These are phyloP conservation scores for Cicer judaicum DNA, from an alignment of 306 rosid species.

Conservation along the genomic window DNA sequence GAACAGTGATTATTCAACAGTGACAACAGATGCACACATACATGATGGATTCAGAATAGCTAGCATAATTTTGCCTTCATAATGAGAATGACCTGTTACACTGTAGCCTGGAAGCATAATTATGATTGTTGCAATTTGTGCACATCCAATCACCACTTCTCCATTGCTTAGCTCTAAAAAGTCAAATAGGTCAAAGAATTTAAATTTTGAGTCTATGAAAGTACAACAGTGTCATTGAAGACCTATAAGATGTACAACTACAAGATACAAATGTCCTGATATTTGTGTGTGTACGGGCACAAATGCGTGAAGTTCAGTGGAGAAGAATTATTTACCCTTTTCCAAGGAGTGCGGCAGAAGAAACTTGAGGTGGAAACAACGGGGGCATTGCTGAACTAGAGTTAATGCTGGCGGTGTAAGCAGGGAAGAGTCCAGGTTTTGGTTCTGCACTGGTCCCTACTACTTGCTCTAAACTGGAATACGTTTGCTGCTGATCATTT, in stretches of 20 bases:
- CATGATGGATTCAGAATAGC: constrained; percentile 20
- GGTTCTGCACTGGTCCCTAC: constrained; percentile 60
- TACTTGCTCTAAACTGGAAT: constrained; percentile 60
- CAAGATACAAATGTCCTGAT: constrained; percentile 5
- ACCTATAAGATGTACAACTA: constrained; percentile 12
- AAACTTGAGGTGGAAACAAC: constrained; percentile 63
- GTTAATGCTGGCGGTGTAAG: constrained; percentile 52
- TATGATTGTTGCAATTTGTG: constrained; percentile 91
- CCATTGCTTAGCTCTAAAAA: constrained; percentile 94
- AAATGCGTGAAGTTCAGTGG: neutral
- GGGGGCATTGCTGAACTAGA: constrained; percentile 50
- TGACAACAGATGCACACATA: constrained; percentile 12
- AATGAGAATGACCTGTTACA: constrained; percentile 76
- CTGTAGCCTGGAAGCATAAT: constrained; percentile 88
- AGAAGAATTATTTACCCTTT: constrained; percentile 73
- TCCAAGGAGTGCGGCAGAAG: constrained; percentile 71
- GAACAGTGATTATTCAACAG: constrained; percentile 34
- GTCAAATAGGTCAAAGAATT: constrained; percentile 36
- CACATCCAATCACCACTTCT: constrained; percentile 98
- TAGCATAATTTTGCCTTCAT: constrained; percentile 13
- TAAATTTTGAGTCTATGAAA: constrained; percentile 32
- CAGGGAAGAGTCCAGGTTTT: constrained; percentile 54
- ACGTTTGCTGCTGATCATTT: constrained; percentile 59
- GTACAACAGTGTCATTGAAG: constrained; percentile 28
- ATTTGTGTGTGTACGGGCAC: neutral